Percentiles rank a stretch among this genome's conserved stretches.
phyloP scores from a whole-genome alignment of 2,329 filamentous ascomycete genomes.

The Hypoxylon sp. region DNA sequence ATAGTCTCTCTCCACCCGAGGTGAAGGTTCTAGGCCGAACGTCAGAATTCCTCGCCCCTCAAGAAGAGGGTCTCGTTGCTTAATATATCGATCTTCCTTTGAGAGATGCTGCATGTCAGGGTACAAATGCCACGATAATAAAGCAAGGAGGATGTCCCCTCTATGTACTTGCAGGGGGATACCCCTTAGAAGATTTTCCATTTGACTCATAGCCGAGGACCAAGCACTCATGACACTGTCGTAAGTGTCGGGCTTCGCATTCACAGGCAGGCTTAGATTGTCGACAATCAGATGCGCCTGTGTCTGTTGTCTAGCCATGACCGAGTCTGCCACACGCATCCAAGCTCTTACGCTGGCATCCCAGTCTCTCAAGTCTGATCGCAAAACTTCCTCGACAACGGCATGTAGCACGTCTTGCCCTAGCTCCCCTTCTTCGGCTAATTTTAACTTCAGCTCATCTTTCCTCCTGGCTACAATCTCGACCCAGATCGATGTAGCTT shows the following conservation, averaged over 20 bases:
- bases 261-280: conserved; percentile 47
- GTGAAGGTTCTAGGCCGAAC: conserved; percentile 25
- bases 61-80: conserved; percentile 15
- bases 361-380: conserved; percentile 45
- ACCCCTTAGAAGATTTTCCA: conserved; percentile 50
- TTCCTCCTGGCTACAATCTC: conserved; percentile 27
- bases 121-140: conserved; percentile 55
- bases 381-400: background rate
- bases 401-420: background rate
- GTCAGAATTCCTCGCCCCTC: conserved; percentile 22
- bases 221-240: conserved; percentile 50
- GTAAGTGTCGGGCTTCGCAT: conserved; percentile 44
- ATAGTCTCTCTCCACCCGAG: background rate
- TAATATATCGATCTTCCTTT: conserved; percentile 3
- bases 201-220: conserved; percentile 44
- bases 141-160: conserved; percentile 48
- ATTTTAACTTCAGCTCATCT: conserved; percentile 9
- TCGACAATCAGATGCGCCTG: conserved; percentile 50
- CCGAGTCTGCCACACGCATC: conserved; percentile 52
- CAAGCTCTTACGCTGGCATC: conserved; percentile 56
- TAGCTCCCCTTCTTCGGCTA: conserved; percentile 8
- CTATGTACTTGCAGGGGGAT: conserved; percentile 44
- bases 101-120: conserved; percentile 47
- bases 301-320: conserved; percentile 44
- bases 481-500: conserved; percentile 41